phyloP scores from a whole-genome alignment of 148 eudicot genomes.

The Rheum nobile region DNA sequence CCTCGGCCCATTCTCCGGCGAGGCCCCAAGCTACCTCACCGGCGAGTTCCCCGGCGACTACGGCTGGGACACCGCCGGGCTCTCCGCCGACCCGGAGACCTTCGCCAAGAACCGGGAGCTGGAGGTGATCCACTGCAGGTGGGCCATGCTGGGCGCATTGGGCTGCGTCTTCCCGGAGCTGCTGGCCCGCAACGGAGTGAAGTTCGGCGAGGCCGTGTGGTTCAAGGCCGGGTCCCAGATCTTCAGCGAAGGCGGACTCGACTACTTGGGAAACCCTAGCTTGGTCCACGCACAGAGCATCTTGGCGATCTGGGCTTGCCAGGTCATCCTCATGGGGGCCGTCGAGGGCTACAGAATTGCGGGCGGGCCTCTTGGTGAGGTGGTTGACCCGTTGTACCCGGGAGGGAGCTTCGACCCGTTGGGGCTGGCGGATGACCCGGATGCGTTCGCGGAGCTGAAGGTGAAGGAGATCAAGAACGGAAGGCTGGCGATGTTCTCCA shows the following conservation, averaged over 20 bases:
- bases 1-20: constrained; percentile 40
- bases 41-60: constrained; percentile 41
- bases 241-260: constrained; percentile 34
- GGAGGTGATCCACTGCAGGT: constrained; percentile 29
- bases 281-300: constrained; percentile 36
- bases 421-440: constrained; percentile 34
- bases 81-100: constrained; percentile 39
- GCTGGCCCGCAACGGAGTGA: constrained; percentile 34
- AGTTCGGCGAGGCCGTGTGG: constrained; percentile 38
- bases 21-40: constrained; percentile 28
- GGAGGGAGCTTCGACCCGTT: constrained; percentile 35
- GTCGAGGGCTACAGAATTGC: constrained; percentile 39
- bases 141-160: constrained; percentile 38
- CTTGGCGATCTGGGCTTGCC: constrained; percentile 36
- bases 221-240: constrained; percentile 37
- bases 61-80: constrained; percentile 36
- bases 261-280: constrained; percentile 35
- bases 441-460: constrained; percentile 28
- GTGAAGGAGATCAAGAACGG: constrained; percentile 36
- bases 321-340: constrained; percentile 35
- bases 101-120: constrained; percentile 36
- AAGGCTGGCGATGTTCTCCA: constrained; percentile 30
- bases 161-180: constrained; percentile 36
- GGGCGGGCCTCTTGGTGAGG: constrained; percentile 37
- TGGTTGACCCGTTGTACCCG: constrained; percentile 31